Percentiles rank a stretch among this genome's conserved stretches.
Conservation (phyloP, 768 basidiomycete genomes). For the Lepiota venenata region DNA sequence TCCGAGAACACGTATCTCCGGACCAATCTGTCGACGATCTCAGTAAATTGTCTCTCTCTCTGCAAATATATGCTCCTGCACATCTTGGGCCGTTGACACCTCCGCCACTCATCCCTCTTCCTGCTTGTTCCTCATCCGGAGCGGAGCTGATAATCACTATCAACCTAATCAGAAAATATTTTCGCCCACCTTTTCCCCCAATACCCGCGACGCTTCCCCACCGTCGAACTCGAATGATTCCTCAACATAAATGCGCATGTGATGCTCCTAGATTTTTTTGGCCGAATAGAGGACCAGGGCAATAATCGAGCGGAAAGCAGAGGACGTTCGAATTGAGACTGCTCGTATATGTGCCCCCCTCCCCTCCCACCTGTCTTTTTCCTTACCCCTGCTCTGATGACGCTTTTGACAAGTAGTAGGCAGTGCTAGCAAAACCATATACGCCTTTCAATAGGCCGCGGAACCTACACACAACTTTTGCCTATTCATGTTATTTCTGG, state of each 20-base stretch:
- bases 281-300: slow-evolving; percentile 53
- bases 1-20: slow-evolving; percentile 65
- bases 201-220: slow-evolving; percentile 65
- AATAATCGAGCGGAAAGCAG: slow-evolving; percentile 29
- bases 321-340: slow-evolving; percentile 10
- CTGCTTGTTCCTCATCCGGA: slow-evolving; percentile 28
- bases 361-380: too few relatives aligned
- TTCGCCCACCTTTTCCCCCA: slow-evolving; percentile 77
- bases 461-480: slow-evolving; percentile 58
- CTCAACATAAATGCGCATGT: slow-evolving; percentile 63
- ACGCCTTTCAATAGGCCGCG: slow-evolving; percentile 56
- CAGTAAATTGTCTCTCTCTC: slow-evolving; percentile 58
- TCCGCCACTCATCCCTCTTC: slow-evolving; percentile 20
- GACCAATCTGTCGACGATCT: slow-evolving; percentile 78
- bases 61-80: neutral
- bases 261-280: slow-evolving; percentile 72
- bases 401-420: slow-evolving; percentile 59
- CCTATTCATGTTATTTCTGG: slow-evolving; percentile 54
- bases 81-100: neutral
- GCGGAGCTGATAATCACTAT: slow-evolving; percentile 83
- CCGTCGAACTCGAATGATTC: slow-evolving; percentile 63
- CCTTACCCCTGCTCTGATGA: neutral
- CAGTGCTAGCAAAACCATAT: slow-evolving; percentile 72
- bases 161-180: slow-evolving; percentile 91
- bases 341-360: neutral